Evolutionary conservation across 495 filamentous ascomycete species (phyloP), one percentile per base, ranked within the genome.

Genomic region (Alectoria sarmentosa): DNA sequence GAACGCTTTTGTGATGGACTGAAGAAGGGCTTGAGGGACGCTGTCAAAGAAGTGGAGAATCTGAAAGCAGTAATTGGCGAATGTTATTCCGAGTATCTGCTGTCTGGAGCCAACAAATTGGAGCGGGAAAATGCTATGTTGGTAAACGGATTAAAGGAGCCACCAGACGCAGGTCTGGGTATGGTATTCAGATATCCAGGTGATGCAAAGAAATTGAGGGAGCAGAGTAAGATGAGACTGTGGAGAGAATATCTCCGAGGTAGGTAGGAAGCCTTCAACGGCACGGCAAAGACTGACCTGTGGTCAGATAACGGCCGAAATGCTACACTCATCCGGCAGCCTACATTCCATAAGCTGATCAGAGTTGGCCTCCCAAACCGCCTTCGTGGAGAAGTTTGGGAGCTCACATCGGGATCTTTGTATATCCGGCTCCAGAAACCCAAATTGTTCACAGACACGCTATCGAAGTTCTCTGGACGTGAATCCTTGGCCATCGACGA

Each of bases 321-420:
- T 76, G 82, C 86, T 28, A 96, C 93, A 0, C 79, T 98, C 39
- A 84, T 98, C 58, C 88, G 94, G 58, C 95, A 98, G 72, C 93
- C 94, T 38, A 97, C 92, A 2, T 97, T 98, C 71, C 93, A 98
- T 76, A 97, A 97, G 71, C 81, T 98, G 46, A 96, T 98, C 62
- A 84, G 94, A 60, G 94, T 98, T 68, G 94, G 94, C 63, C 79
- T 98, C 61, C 94, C 94, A 3, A 98, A 98, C 77, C 83, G 92
- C 26, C 79, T 98, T 34, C 81, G 94, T 48, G 95, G 95, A 61
- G 94, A 98, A 76, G 88, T 95, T 30, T 98, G 94, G 94, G 95
- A 98, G 72, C 79, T 96, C 46, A 88, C 90, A 0, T 96, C 92
- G 13, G 94, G 94, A 30, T 95, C 92, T 6, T 76, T 98, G 32